Evolutionary conservation across 140 eudicot genomes (phyloP).

Genomic region (Oenanthe javanica): DNA sequence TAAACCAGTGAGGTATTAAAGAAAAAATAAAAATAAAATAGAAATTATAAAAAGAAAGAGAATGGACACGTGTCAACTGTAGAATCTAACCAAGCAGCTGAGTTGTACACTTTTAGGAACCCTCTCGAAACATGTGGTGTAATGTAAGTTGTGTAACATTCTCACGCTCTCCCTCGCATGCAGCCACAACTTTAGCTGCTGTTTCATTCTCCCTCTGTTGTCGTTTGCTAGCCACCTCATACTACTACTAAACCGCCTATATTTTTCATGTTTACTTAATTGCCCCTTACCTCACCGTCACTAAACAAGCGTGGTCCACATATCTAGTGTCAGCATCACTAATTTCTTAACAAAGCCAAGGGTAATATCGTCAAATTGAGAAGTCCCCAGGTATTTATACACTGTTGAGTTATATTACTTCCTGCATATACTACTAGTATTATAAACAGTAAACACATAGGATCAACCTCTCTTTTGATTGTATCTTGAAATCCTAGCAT

Average conservation of each 20-base stretch:
- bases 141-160: not conserved
- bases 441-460: not conserved
- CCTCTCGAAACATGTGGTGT: constrained; percentile 18
- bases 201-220: not conserved
- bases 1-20: too few species aligned
- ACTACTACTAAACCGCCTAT: not conserved
- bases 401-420: not conserved
- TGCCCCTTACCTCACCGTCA: not conserved
- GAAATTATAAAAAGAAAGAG: not conserved
- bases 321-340: not conserved
- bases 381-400: not conserved
- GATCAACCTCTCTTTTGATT: too few species aligned
- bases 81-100: not conserved
- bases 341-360: not conserved
- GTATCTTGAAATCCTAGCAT: not conserved
- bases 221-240: not conserved
- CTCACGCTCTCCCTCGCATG: constrained; percentile 36
- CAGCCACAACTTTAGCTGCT: constrained; percentile 74
- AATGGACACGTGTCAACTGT: not conserved
- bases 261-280: not conserved
- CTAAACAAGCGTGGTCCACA: not conserved
- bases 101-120: not conserved
- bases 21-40: too few species aligned
- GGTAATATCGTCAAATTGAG: not conserved
- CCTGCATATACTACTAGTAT: not conserved